phyloP scores from a whole-genome alignment of 2,329 filamentous ascomycete species.

The Tolypocladium guangdongense region DNA sequence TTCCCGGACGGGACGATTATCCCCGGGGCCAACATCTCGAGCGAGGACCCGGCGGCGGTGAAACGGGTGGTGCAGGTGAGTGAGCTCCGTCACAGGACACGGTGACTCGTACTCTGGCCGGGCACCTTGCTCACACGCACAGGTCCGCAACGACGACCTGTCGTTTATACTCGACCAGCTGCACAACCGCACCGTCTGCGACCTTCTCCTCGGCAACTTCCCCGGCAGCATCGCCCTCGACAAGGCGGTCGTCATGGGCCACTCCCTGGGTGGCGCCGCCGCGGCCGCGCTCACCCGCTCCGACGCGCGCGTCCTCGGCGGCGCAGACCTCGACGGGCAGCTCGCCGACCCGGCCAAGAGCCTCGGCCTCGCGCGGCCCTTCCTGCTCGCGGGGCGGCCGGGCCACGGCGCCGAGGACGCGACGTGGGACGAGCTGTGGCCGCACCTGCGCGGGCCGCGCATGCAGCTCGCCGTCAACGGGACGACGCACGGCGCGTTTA shows the following conservation, averaged over 20 bases:
- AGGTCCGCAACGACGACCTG: constrained; percentile 23
- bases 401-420: constrained; percentile 17
- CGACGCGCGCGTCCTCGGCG: constrained; percentile 16
- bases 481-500: constrained; percentile 20
- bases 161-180: constrained; percentile 22
- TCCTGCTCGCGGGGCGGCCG: constrained; percentile 19
- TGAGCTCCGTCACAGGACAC: constrained; percentile 1
- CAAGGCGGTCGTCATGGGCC: constrained; percentile 19
- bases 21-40: constrained; percentile 8
- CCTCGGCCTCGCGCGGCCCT: constrained; percentile 8
- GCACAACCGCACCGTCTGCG: constrained; percentile 10
- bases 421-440: constrained; percentile 20
- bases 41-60: constrained; percentile 6
- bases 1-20: constrained; percentile 31
- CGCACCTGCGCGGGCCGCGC: constrained; percentile 13
- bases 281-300: constrained; percentile 12
- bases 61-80: constrained; percentile 11
- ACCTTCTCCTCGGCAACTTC: constrained; percentile 8
- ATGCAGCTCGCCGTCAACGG: constrained; percentile 13
- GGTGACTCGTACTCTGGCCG: too few relatives aligned
- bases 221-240: constrained; percentile 14
- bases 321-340: constrained; percentile 29
- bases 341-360: constrained; percentile 14
- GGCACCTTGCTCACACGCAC: background rate
- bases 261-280: constrained; percentile 28